Evolutionary conservation across 805 yeast species (phyloP), one percentile per base, ranked within the genome.

Genomic region (Candida golubevii): DNA sequence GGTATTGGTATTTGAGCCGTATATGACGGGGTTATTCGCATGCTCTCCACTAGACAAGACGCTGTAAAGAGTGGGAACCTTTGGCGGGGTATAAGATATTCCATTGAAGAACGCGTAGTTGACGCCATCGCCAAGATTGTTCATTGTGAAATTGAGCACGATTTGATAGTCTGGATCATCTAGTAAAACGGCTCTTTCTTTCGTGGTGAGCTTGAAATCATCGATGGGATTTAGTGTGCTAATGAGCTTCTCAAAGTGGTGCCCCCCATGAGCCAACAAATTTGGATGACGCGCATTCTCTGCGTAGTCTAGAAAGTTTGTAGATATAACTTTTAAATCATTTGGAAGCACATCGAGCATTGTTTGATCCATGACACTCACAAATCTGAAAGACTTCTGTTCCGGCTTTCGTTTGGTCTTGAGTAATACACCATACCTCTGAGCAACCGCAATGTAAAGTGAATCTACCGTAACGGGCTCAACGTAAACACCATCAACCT

Each of bases 51-150:
- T 71, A 27, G 83, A 69, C 42, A 85, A 58, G 3, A 76, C 87
- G 5, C 88, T 75, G 35, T 79, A 67, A 49, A 86, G 65, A 6
- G 89, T 77, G 40, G 95, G 95, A 26, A 83, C 81, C 53, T 78
- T 79, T 38, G 93, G 93, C 4, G 76, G 66, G 35, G 75, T 76
- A 53, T 77, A 84, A 1, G 88, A 75, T 49, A 79, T 61, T 55
- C 80, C 77, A 59, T 85, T 83, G 74, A 85, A 84, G 59, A 84
- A 79, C 6, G 93, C 90, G 57, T 85, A 85, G 52, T 79, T 82
- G 39, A 84, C 72, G 53, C 93, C 95, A 56, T 85, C 80, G 26
- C 82, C 86, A 45, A 85, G 68, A 53, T 80, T 82, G 13, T 76
- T 79, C 90, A 83, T 84, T 44, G 67, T 71, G 49, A 82, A 77